Evolutionary conservation across 164 flowering plant species (phyloP), one percentile per base, ranked within the genome.

Genomic region (Aristolochia fimbriata): DNA sequence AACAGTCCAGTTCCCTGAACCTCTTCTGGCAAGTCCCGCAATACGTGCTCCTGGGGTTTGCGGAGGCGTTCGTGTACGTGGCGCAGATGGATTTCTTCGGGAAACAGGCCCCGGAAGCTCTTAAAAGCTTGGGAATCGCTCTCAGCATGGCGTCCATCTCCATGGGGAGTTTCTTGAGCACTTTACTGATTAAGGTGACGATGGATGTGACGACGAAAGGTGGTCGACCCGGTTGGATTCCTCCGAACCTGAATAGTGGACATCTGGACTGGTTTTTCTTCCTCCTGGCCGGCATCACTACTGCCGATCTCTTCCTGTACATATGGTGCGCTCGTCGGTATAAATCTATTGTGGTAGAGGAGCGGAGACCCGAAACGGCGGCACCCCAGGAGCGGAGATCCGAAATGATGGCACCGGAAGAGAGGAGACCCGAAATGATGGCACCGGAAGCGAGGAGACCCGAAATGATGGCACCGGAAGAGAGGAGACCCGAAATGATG

Each of bases 21-120:
- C 86, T 90, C 59, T 74, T 93, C 45, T 93, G 97, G 99, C 99
- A 93, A 67, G 65, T 86, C 46, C 98, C 96, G 25, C 98, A 92
- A 65, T 89, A 92, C 55, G 80, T 73, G 43, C 60, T 85, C 0
- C 79, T 92, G 11, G 96, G 96, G 31, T 96, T 88, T 8, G 88
- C 98, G 0, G 98, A 92, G 67, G 96, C 87, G 20, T 91, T 88
- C 69, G 87, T 91, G 93, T 91, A 83, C 47, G 98, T 88, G 4
- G 87, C 89, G 9, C 98, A 92, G 65, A 60, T 92, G 54, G 98
- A 88, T 68, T 92, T 92, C 73, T 92, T 88, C 80, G 87, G 84
- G 59, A 86, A 78, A 2, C 96, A 89, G 62, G 70, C 93, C 8
- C 98, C 96, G 0, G 96, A 89, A 58, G 91, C 89, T 15, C 74